Evolutionary conservation across 352 stramenopile genomes (phyloP).

Genomic region (Globisporangium spiculum): DNA sequence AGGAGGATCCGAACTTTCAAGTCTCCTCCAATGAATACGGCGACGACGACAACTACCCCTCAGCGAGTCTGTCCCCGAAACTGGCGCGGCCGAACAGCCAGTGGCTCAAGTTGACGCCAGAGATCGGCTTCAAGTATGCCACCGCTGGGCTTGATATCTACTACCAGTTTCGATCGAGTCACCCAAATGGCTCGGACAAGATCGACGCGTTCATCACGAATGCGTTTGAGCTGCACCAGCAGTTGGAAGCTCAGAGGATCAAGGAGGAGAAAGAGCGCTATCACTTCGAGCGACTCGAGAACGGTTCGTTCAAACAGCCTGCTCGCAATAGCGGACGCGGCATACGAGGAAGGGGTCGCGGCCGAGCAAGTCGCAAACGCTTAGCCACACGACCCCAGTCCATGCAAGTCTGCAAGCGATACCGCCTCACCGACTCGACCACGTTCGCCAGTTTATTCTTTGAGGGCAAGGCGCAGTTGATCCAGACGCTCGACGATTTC

Average conservation of each 20-base stretch:
- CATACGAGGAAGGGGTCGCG: neutral
- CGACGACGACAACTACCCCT: neutral
- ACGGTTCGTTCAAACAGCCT: neutral
- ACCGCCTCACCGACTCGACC: constrained; percentile 60
- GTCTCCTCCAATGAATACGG: neutral
- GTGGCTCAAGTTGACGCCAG: constrained; percentile 2
- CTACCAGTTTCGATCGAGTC: constrained; percentile 14
- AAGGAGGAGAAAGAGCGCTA: constrained; percentile 18
- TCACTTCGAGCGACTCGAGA: constrained; percentile 6
- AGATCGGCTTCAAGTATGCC: constrained; percentile 11
- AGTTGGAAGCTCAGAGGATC: constrained; percentile 9
- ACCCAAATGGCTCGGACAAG: constrained; percentile 13
- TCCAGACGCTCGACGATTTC: constrained; percentile 52
- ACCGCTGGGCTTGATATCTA: neutral
- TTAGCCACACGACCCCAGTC: neutral
- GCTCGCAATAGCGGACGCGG: neutral
- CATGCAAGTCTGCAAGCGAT: constrained; percentile 34
- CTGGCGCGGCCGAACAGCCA: constrained; percentile 3
- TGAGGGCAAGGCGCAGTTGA: constrained; percentile 41
- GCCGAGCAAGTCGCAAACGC: neutral
- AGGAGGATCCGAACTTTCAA: neutral
- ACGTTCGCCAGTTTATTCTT: constrained; percentile 79
- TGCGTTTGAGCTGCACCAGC: constrained; percentile 21
- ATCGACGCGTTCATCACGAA: constrained; percentile 25
- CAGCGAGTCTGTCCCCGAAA: neutral